Evolutionary conservation across 768 basidiomycete genomes (phyloP).

Genomic region (Xerocomus brunneocitrinus): DNA sequence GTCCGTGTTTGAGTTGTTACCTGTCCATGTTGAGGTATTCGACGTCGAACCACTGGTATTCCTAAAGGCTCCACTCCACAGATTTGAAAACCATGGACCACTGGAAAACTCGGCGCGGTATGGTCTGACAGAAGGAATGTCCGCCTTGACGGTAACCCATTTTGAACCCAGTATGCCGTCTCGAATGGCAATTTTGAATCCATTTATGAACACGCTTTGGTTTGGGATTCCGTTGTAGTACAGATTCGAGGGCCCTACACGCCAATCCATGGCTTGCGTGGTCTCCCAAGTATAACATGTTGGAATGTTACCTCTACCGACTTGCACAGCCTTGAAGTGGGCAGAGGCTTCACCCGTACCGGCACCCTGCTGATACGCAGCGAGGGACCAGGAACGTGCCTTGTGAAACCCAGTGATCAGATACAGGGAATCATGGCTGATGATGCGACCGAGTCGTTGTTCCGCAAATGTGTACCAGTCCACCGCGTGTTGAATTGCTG

Average conservation of each 20-base stretch:
- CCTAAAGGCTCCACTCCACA: background rate
- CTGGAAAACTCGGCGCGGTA: background rate
- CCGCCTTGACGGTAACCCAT: background rate
- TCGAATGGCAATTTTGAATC: slow-evolving; percentile 15
- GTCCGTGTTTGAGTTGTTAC: background rate
- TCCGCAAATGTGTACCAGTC: slow-evolving; percentile 29
- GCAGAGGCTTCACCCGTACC: background rate
- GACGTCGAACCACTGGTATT: background rate
- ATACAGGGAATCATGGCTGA: slow-evolving; percentile 19
- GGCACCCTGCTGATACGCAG: slow-evolving; percentile 11
- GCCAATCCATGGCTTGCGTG: slow-evolving; percentile 2
- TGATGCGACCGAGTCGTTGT: slow-evolving; percentile 13
- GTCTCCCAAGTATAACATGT: slow-evolving; percentile 9
- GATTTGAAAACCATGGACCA: background rate
- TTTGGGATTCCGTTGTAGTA: slow-evolving; percentile 3
- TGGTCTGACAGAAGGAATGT: background rate
- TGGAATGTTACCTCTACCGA: slow-evolving; percentile 1
- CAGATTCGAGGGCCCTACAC: slow-evolving; percentile 1
- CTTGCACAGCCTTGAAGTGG: slow-evolving; percentile 6
- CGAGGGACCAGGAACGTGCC: slow-evolving; percentile 26
- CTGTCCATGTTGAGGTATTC: too few relatives aligned
- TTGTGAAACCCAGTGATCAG: slow-evolving; percentile 19
- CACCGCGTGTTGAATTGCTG: slow-evolving; percentile 18
- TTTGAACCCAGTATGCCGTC: background rate
- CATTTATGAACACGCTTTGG: slow-evolving; percentile 20